Base-by-base conservation (phyloP, 1,139 yeast genomes). In the Diutina catenulata region DNA sequence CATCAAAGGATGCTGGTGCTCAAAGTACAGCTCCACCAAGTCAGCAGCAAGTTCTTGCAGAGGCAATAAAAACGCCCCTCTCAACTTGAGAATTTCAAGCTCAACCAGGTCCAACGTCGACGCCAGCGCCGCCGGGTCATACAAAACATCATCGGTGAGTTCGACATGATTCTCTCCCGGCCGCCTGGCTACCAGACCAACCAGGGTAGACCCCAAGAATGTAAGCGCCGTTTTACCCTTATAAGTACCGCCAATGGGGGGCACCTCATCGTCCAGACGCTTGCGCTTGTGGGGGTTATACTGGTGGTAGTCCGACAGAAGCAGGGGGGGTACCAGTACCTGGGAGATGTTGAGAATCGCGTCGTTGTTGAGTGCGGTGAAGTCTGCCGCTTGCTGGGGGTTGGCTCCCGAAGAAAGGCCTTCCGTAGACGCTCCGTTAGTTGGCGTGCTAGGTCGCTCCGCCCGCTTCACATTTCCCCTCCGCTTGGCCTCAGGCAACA, bases 11-110 rank as follows among this genome's bases (percentile, higher is more conserved):
- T 80, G 84, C 37, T 80, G 74, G 43, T 72, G 72, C 40, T 71
- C 74, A 49, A 83, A 83, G 55, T 69, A 83, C 33, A 74, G 62
- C 38, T 75, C 67, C 33, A 83, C 69, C 44, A 79, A 63, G 46
- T 75, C 81, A 47, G 73, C 73, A 40, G 83, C 70, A 14, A 80
- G 61, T 33, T 70, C 76, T 35, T 68, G 61, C 21, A 76, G 70
- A 1, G 94, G 94, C 31, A 82, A 55, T 36, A 72, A 57, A 49
- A 82, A 81, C 4, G 91, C 86, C 2, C 93, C 93, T 43, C 82
- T 62, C 41, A 77, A 52, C 49, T 77, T 73, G 45, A 82, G 62
- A 39, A 80, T 71, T 50, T 79, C 82, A 49, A 78, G 64, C 47
- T 82, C 91, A 21, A 74, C 80, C 5, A 77, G 70, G 51, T 78